Conservation (phyloP, 495 filamentous ascomycete species). For the Tuber magnatum region DNA sequence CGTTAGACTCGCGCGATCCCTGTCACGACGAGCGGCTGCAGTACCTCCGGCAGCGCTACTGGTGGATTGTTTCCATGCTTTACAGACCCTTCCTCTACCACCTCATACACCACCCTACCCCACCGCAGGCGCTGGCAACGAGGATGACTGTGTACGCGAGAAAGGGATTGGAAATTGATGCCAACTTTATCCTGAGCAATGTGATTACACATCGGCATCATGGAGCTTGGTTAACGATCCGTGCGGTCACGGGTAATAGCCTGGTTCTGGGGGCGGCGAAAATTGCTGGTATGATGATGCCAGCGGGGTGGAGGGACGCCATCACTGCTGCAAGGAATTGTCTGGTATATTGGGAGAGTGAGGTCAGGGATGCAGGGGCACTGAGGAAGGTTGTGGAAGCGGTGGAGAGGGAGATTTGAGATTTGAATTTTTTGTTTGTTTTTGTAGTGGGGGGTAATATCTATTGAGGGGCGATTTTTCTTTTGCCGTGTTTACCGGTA, state of each 20-base stretch:
- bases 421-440: background rate
- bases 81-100: constrained; percentile 36
- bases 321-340: constrained; percentile 23
- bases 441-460: constrained; percentile 1
- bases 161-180: constrained; percentile 33
- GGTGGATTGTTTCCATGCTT: constrained; percentile 30
- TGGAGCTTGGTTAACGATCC: constrained; percentile 32
- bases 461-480: background rate
- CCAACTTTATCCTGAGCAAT: constrained; percentile 32
- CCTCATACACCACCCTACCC: constrained; percentile 25
- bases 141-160: constrained; percentile 26
- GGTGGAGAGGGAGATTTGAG: constrained; percentile 18
- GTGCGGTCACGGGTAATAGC: constrained; percentile 27
- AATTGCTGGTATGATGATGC: constrained; percentile 30
- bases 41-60: constrained; percentile 31
- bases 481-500: background rate
- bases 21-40: constrained; percentile 32
- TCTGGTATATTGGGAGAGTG: constrained; percentile 30
- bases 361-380: constrained; percentile 34
- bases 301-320: constrained; percentile 25
- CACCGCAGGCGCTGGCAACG: background rate
- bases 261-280: constrained; percentile 31
- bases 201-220: constrained; percentile 35
- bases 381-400: constrained; percentile 24
- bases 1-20: constrained; percentile 12